phyloP scores from a whole-genome alignment of 2,329 filamentous ascomycete genomes.

The Ceratocystis colombiana region DNA sequence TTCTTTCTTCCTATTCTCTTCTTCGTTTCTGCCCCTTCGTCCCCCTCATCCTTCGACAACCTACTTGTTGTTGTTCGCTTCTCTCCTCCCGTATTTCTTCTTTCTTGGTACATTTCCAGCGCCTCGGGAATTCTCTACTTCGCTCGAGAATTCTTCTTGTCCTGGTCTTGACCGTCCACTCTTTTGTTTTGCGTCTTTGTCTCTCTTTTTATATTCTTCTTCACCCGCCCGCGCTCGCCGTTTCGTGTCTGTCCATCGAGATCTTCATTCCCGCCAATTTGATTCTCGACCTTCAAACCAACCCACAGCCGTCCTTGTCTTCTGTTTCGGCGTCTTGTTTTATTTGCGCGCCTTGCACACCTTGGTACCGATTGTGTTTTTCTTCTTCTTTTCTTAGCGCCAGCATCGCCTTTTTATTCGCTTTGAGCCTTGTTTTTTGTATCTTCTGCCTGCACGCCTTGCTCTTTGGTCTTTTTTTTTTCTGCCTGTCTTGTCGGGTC shows the following conservation, averaged over 20 bases:
- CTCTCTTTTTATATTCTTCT: conserved; percentile 19
- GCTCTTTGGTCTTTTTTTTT: neutral
- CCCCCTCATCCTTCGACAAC: conserved; percentile 30
- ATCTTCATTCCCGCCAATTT: neutral
- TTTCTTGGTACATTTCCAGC: conserved; percentile 33
- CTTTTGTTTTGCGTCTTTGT: conserved; percentile 27
- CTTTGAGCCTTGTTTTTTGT: neutral
- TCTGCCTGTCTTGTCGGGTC: neutral
- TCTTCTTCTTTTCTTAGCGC: conserved; percentile 6
- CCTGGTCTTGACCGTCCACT: conserved; percentile 37
- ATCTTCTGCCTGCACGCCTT: neutral
- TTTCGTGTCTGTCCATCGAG: conserved; percentile 14
- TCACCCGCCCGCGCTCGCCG: conserved; percentile 21
- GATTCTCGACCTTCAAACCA: conserved; percentile 12
- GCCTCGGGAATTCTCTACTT: conserved; percentile 37
- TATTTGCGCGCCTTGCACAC: neutral
- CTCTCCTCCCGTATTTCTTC: conserved; percentile 27
- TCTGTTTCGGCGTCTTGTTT: neutral
- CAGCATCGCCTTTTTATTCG: conserved; percentile 7
- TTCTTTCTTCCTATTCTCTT: conserved; percentile 15
- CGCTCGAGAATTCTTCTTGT: conserved; percentile 36
- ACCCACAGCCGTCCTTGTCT: neutral
- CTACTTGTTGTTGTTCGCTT: conserved; percentile 28
- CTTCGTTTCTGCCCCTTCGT: conserved; percentile 26
- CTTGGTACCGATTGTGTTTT: neutral